Base-by-base conservation (phyloP, 2,329 filamentous ascomycete genomes). In the Talaromyces sp. region DNA sequence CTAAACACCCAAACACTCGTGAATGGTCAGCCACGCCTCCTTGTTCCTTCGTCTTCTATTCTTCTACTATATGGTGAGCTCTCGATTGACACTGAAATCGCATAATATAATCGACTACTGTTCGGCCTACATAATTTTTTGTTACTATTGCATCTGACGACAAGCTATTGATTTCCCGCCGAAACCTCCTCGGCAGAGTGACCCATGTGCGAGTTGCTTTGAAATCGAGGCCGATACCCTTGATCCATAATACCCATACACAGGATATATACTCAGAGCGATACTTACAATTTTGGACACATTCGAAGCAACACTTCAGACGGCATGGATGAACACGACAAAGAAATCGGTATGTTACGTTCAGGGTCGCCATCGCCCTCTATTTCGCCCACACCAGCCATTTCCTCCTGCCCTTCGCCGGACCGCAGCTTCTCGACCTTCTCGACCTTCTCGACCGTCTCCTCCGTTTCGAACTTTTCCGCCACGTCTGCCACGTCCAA, bases 341-440 rank as follows among this genome's bases (percentile, higher is more conserved):
- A 60, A 22, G 70, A 69, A 35, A 41, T 45, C 45, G 59, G 72
- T 71, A 31, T 61, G 31, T 64, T 72, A 66, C 75, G 75, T n/a
- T 71, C 74, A 39, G 72, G 72, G 6, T 79, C 78, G 45, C 76
- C 76, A 19, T 79, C 77, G 11, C 76, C 79, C 3, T 79, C 76
- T 10, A 71, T 79, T 63, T 75, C 76, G 27, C 76, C 78, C 19
- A 80, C 78, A 6, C 78, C 78, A 3, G 78, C 78, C 47, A 78
- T 80, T 58, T 81, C 78, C 24, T 79, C 79, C 11, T 79, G 77
- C 65, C 77, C 77, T 14, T 80, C 78, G 8, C 77, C 78, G 37
- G 77, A 76, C 64, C 77, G 79, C 63, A 81, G 79, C 35, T 80
- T 81, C 68, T 82, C 80, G 37, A 79, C 78, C 63, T 72, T 79